phyloP scores from a whole-genome alignment of 305 asterid genomes.

The Fraxinus platypoda region DNA sequence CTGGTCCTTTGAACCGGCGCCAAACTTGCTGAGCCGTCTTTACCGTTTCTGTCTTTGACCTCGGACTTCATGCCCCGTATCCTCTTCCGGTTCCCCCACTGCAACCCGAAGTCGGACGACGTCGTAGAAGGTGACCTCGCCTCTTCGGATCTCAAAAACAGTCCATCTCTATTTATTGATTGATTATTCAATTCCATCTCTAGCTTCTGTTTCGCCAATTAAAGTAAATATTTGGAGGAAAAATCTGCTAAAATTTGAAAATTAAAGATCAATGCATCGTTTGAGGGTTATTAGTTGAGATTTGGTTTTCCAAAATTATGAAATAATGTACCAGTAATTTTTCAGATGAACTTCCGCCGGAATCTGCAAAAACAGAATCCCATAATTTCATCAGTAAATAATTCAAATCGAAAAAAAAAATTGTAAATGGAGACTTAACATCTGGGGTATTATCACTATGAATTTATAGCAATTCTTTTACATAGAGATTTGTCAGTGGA shows the following conservation, averaged over 20 bases:
- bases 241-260: conserved; percentile 1
- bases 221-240: neutral
- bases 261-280: neutral
- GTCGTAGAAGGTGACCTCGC: conserved; percentile 46
- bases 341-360: neutral
- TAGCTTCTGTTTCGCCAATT: conserved; percentile 4
- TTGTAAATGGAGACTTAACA: conserved; percentile 1
- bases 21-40: conserved; percentile 37
- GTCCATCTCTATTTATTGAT: conserved; percentile 42
- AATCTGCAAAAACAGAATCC: neutral
- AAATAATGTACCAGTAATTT: neutral
- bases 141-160: conserved; percentile 47
- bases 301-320: neutral
- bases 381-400: neutral
- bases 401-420: neutral
- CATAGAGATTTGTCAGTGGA: conserved; percentile 9
- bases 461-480: neutral
- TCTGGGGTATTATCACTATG: conserved; percentile 23
- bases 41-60: conserved; percentile 40
- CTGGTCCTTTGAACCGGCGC: conserved; percentile 37
- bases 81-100: conserved; percentile 86
- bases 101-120: conserved; percentile 70
- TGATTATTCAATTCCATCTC: conserved; percentile 59
- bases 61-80: conserved; percentile 73
- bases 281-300: neutral